These are phyloP conservation scores for Protostelium mycophagum DNA, from an alignment of 78 protist species.

Conservation along the genomic window DNA sequence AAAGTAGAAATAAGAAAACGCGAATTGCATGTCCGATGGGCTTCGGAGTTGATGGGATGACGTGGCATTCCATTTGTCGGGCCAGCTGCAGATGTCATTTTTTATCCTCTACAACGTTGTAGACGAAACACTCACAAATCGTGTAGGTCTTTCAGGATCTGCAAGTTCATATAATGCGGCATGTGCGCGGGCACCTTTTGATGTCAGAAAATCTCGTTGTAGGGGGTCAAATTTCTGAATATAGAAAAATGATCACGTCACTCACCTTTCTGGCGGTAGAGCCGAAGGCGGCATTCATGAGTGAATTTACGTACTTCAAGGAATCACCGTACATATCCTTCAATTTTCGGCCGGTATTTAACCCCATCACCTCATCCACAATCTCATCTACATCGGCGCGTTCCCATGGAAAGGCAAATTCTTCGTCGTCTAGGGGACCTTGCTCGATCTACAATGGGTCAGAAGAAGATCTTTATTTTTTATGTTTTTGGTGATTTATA, in stretches of 20 bases:
- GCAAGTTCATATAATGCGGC: constrained; percentile 88
- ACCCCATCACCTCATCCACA: background rate
- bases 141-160: constrained; percentile 78
- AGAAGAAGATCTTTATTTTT: too few relatives aligned
- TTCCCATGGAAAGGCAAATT: constrained; percentile 30
- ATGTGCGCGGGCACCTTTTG: constrained; percentile 90
- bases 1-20: constrained; percentile 86
- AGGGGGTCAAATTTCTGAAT: too few relatives aligned
- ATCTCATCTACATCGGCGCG: background rate
- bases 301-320: constrained; percentile 65
- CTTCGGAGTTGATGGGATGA: constrained; percentile 72
- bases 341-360: constrained; percentile 7
- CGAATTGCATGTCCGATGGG: constrained; percentile 86
- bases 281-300: constrained; percentile 71
- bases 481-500: too few relatives aligned
- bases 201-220: background rate
- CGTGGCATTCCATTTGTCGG: constrained; percentile 76
- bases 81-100: constrained; percentile 26
- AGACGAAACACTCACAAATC: constrained; percentile 5
- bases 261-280: constrained; percentile 47
- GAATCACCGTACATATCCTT: constrained; percentile 70
- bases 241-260: background rate
- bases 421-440: background rate
- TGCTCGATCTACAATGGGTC: background rate
- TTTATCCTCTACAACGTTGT: background rate